Conservation (phyloP, 2,329 filamentous ascomycete species). For the Cladosporium sphaerospermum region DNA sequence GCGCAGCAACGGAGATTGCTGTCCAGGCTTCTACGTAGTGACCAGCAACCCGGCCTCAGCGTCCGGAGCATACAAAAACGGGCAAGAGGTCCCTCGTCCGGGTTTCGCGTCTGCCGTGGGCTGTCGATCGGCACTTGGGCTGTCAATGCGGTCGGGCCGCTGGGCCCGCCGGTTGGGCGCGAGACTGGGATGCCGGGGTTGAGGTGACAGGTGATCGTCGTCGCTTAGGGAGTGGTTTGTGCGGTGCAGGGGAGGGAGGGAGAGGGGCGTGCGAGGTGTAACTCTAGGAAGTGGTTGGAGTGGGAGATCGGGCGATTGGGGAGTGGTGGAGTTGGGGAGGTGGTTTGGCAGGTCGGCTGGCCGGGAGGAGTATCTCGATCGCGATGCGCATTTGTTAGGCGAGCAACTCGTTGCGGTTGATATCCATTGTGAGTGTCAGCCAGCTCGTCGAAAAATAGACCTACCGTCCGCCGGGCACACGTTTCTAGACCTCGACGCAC, state of each 20-base stretch:
- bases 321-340: background rate
- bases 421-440: no score
- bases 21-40: no score
- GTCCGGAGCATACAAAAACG: no score
- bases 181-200: no score
- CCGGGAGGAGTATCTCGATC: background rate
- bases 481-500: background rate
- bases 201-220: background rate
- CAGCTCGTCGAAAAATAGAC: no score
- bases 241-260: background rate
- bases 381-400: background rate
- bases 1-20: no score
- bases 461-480: no score
- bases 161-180: background rate
- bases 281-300: background rate
- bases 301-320: background rate
- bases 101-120: no score
- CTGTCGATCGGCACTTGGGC: background rate
- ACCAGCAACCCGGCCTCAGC: no score
- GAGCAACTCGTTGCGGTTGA: background rate
- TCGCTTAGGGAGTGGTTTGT: background rate
- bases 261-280: background rate
- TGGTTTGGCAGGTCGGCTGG: background rate
- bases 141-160: background rate
- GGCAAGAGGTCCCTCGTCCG: no score